Evolutionary conservation across 441 rosid genomes (phyloP).

Genomic region (Omphalea diandra): DNA sequence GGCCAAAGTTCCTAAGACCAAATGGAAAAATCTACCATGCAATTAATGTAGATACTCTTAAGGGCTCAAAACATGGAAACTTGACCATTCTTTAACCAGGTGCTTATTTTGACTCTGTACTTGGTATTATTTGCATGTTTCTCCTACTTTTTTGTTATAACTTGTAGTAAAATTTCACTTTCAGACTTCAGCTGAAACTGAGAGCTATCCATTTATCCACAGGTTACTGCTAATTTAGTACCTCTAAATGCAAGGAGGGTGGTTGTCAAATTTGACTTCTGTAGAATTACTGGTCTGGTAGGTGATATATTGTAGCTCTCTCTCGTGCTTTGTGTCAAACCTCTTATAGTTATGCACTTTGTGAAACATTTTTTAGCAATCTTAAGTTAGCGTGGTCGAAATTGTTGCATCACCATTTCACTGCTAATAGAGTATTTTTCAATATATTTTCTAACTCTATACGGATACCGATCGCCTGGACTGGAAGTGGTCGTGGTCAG

Average conservation of each 20-base stretch:
- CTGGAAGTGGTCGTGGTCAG: slow-evolving; percentile 50
- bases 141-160: rapidly evolving
- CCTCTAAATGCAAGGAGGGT: slow-evolving; percentile 44
- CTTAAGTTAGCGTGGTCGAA: background rate
- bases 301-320: background rate
- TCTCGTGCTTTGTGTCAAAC: background rate
- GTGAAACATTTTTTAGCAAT: background rate
- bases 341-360: background rate
- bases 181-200: no score
- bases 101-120: background rate
- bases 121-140: background rate
- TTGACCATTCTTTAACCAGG: slow-evolving; percentile 58
- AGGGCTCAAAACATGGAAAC: slow-evolving; percentile 57
- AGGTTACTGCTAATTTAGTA: slow-evolving; percentile 46
- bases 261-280: slow-evolving; percentile 51
- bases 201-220: slow-evolving; percentile 9
- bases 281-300: slow-evolving; percentile 41
- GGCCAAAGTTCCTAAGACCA: slow-evolving; percentile 46
- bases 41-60: slow-evolving; percentile 42
- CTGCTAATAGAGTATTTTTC: no score
- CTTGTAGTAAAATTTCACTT: no score
- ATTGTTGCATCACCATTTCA: no score
- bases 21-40: slow-evolving; percentile 59
- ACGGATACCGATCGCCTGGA: slow-evolving; percentile 38
- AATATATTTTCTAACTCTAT: background rate